Conservation (phyloP, 768 basidiomycete genomes). For the Galerina sulciceps region DNA sequence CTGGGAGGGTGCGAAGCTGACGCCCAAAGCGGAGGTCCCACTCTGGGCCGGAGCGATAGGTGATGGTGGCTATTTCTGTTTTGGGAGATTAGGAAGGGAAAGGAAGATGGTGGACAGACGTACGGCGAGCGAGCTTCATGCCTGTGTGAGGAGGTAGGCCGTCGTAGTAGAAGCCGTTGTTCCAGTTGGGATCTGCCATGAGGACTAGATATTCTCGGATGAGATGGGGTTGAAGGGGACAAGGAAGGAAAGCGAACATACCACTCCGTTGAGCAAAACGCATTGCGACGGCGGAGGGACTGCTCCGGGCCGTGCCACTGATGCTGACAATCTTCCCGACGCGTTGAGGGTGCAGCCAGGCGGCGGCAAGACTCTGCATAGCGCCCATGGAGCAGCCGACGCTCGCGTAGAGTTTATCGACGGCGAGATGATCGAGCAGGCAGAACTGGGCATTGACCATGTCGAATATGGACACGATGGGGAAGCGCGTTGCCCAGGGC, state of each 20-base stretch:
- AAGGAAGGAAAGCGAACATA: conserved; percentile 37
- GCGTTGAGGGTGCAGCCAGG: conserved; percentile 86
- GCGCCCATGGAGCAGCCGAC: conserved; percentile 97
- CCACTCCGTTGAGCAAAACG: conserved; percentile 96
- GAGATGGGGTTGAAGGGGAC: not conserved
- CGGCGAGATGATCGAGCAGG: conserved; percentile 82
- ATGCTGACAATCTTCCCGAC: conserved; percentile 93
- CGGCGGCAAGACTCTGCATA: conserved; percentile 97
- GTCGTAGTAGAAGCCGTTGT: conserved; percentile 97
- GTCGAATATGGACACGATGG: conserved; percentile 91
- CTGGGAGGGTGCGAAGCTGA: conserved; percentile 54
- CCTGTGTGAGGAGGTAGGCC: conserved; percentile 94
- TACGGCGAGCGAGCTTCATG: conserved; percentile 98
- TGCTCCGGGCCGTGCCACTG: conserved; percentile 92
- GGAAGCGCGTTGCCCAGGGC: conserved; percentile 90
- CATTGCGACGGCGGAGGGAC: conserved; percentile 92
- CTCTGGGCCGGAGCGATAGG: conserved; percentile 97
- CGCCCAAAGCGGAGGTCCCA: conserved; percentile 99
- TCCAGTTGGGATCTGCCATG: conserved; percentile 99
- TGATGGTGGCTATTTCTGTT: conserved; percentile 97
- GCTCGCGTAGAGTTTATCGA: conserved; percentile 87
- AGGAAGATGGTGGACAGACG: conserved; percentile 10
- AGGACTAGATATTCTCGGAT: conserved; percentile 65
- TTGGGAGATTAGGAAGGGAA: not conserved
- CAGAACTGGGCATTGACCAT: conserved; percentile 95